phyloP scores from a whole-genome alignment of 306 rosid species.

The Quercus cerris region DNA sequence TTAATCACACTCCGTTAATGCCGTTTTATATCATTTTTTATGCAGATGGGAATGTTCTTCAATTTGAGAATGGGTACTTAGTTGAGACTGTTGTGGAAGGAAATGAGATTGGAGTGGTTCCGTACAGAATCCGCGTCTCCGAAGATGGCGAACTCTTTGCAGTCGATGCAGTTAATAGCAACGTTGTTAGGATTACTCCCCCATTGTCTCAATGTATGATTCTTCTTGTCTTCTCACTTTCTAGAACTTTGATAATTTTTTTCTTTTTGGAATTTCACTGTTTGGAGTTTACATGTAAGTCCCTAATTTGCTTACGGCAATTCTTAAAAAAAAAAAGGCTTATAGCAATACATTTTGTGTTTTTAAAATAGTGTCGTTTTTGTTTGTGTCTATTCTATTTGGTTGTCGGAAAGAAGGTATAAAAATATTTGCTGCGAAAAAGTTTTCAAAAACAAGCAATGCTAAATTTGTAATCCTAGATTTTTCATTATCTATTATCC shows the following conservation, averaged over 20 bases:
- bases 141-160: slow-evolving; percentile 92
- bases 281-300: not conserved
- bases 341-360: not conserved
- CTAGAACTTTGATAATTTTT: slow-evolving; percentile 8
- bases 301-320: not conserved
- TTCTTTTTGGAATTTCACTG: not conserved
- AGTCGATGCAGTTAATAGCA: slow-evolving; percentile 80
- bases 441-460: not conserved
- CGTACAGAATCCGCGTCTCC: slow-evolving; percentile 63
- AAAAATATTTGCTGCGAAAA: not conserved
- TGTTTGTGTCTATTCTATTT: not conserved
- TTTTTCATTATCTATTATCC: slow-evolving; percentile 2
- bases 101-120: slow-evolving; percentile 50
- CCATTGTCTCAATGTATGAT: slow-evolving; percentile 84
- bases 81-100: slow-evolving; percentile 96
- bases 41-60: slow-evolving; percentile 84
- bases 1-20: not conserved
- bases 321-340: not conserved
- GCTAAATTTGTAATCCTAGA: not conserved
- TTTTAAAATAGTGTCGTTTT: no score
- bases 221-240: not conserved
- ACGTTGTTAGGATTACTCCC: slow-evolving; percentile 81
- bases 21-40: slow-evolving; percentile 4
- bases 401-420: not conserved
- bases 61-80: slow-evolving; percentile 88